Base-by-base conservation (phyloP, 768 basidiomycete species). In the Mycena latifolia region DNA sequence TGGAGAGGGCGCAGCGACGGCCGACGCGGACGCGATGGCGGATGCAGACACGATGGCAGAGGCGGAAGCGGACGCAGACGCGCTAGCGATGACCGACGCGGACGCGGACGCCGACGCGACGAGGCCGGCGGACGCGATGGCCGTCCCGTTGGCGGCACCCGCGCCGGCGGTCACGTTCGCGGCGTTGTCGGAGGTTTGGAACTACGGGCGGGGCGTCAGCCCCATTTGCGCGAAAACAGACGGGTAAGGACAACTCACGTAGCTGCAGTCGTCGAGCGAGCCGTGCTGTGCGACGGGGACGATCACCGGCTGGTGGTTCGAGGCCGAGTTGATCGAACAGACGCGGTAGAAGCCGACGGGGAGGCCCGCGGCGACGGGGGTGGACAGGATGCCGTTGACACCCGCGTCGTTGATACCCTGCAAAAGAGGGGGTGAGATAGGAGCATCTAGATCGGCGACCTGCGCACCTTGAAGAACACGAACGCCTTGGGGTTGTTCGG, bases 261-360 rank as follows among this genome's bases (percentile, higher is more conserved):
- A 86, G 65, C 83, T 67, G 35, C 73, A 73, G 72, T 86, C 85
- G 69, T 86, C 85, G 41, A 85, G 76, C 18, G 77, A 77, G 39
- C 84, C 85, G 69, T 85, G 85, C 71, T 86, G 86, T 41, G 85
- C 84, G 68, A 86, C 65, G 48, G 82, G 76, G 48, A 81, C 82
- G 58, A 85, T 78, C 35, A 77, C 80, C 27, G 82, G 84, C 70
- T 84, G 83, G 71, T 87, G 85, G 78, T 86, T 87, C 27, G 82
- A 69, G 17, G 80, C 78, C 31, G 81, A 64, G 75, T 81, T 85
- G 78, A 89, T 89, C 18, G 85, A 84, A 33, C 84, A 79, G 33
- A 89, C 72, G 65, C 80, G 81, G 81, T 93, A 92, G 50, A 77
- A 69, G 56, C 88, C 88, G 24, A 75, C 84, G 24, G 87, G 82